Evolutionary conservation across 805 yeast genomes (phyloP).

Genomic region (Cyberlindnera amylophila): DNA sequence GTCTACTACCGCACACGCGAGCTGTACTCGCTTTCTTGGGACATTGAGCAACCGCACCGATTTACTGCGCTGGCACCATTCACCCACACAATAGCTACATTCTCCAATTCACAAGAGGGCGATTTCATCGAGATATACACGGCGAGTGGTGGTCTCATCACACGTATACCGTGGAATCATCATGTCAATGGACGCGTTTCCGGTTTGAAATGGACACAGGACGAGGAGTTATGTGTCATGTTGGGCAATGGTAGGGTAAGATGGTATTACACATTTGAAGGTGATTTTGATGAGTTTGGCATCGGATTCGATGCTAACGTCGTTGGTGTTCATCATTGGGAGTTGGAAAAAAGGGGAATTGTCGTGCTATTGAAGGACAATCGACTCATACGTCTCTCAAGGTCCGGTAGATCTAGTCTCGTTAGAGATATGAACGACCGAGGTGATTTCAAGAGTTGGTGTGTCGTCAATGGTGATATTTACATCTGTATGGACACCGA

Average conservation of each 20-base stretch:
- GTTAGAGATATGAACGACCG: neutral
- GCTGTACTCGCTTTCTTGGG: constrained; percentile 13
- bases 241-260: constrained; percentile 14
- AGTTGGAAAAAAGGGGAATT: constrained; percentile 3
- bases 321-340: constrained; percentile 6
- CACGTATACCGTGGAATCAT: constrained; percentile 14
- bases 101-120: neutral
- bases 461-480: constrained; percentile 4
- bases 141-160: constrained; percentile 9
- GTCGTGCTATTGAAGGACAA: constrained; percentile 7
- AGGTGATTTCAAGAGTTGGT: constrained; percentile 14
- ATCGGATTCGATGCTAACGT: constrained; percentile 9
- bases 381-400: constrained; percentile 7
- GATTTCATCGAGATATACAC: constrained; percentile 13
- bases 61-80: constrained; percentile 8
- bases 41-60: constrained; percentile 5
- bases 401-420: constrained; percentile 6
- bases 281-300: constrained; percentile 13
- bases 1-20: constrained; percentile 19
- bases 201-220: constrained; percentile 9
- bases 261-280: constrained; percentile 15
- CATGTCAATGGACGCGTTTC: constrained; percentile 9
- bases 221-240: constrained; percentile 14
- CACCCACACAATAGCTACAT: constrained; percentile 15
- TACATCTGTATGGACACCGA: constrained; percentile 7